Evolutionary conservation across 164 flowering plant genomes (phyloP).

Genomic region (Stephania cephalantha): DNA sequence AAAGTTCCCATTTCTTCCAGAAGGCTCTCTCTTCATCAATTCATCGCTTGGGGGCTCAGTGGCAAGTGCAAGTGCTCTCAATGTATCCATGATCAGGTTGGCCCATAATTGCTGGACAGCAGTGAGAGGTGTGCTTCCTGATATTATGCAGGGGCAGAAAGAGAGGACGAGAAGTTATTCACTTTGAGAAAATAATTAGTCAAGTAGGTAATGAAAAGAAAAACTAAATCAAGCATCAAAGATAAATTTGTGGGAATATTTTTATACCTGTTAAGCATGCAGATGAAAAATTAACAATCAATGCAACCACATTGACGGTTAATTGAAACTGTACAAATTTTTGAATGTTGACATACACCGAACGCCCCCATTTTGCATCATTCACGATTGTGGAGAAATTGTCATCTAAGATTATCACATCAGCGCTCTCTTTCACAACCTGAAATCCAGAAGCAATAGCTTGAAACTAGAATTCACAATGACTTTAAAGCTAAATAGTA

Average conservation of each 20-base stretch:
- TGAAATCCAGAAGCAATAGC: conserved; percentile 15
- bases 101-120: conserved; percentile 96
- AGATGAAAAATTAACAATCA: conserved; percentile 80
- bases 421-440: conserved; percentile 95
- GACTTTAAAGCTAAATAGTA: not conserved
- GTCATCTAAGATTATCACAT: conserved; percentile 77
- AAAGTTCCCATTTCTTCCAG: conserved; percentile 82
- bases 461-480: not conserved
- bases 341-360: conserved; percentile 79
- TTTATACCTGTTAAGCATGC: conserved; percentile 84
- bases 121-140: conserved; percentile 82
- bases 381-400: conserved; percentile 83
- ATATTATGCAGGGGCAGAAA: conserved; percentile 5
- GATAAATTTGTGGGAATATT: not conserved
- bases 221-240: not conserved
- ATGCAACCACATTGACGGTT: conserved; percentile 83
- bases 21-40: conserved; percentile 73
- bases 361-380: conserved; percentile 71
- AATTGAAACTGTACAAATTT: conserved; percentile 95
- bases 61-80: conserved; percentile 90
- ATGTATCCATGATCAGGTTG: conserved; percentile 95
- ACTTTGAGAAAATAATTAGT: not conserved
- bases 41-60: conserved; percentile 86
- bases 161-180: not conserved
- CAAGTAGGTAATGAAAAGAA: not conserved